Base-by-base conservation (phyloP, 1,139 yeast species). In the Casaregolazyma suthepensis region DNA sequence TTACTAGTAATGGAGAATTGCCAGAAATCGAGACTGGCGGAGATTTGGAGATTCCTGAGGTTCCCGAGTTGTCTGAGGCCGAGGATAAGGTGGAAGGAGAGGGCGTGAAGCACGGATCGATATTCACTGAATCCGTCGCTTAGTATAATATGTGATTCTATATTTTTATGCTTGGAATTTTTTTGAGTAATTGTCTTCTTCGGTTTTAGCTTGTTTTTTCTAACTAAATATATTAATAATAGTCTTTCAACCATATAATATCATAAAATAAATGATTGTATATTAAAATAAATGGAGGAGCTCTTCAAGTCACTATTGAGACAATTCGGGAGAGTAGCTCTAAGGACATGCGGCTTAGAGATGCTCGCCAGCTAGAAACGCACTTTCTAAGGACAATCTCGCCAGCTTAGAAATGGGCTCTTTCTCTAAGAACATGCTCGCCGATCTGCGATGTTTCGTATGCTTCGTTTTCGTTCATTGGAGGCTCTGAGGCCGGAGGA, bases 401-500 rank as follows among this genome's bases (percentile, higher is more conserved):
- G n/a, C n/a, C n/a, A n/a, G n/a, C n/a, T 18, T 17, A 45, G 10
- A 45, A 20, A 23, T 22, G 35, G 18, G 13, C 46, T 52, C 50
- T 46, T 43, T 45, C 35, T 35, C 46, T 48, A 22, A 59, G 48
- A 13, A 57, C 60, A 12, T 47, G 46, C 20, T 59, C 59, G 22
- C 62, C 61, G 9, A 57, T 31, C 17, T 53, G 52, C 42, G 56
- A 44, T 2, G 48, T 43, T 35, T 58, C 56, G 26, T 52, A 40
- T 50, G 54, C 50, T 37, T 59, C 61, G 12, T 56, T 49, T 10
- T 57, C 57, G 50, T 56, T 57, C 46, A 57, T 48, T 3, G 59
- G 57, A 5, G 60, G 59, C 44, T 57, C 51, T 3, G 23, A 44
- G 12, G 31, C 6, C 5, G 37, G 26, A 15, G 45, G 51, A 38